Percentiles rank a stretch among this genome's conserved stretches.
Evolutionary conservation across 768 basidiomycete species (phyloP).

Genomic region (Phaffia australis): DNA sequence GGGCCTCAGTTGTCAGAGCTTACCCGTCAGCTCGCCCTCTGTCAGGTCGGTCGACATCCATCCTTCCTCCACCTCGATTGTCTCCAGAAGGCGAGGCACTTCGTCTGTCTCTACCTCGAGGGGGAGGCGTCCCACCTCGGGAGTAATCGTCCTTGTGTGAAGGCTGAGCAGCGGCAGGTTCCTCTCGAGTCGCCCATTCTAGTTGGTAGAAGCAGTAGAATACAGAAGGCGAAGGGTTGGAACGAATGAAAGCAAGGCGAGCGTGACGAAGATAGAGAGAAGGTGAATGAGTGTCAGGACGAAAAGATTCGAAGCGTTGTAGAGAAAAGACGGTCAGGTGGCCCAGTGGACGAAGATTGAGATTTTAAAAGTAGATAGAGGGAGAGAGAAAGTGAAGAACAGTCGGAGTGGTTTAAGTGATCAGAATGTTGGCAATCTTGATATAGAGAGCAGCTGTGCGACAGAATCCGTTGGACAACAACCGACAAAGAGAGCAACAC

Average conservation of each 20-base stretch:
- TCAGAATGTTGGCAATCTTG: too few species aligned
- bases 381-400: too few species aligned
- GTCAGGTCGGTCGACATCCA: conserved; percentile 14
- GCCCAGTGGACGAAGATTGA: too few species aligned
- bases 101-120: conserved; percentile 11
- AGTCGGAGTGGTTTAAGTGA: too few species aligned
- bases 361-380: too few species aligned
- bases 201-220: conserved; percentile 6
- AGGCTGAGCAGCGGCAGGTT: neutral
- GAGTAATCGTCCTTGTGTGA: neutral
- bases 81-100: conserved; percentile 21
- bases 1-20: neutral
- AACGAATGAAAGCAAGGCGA: neutral
- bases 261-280: too few species aligned
- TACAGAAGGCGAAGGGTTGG: neutral
- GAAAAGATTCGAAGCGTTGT: too few species aligned
- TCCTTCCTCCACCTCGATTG: conserved; percentile 18
- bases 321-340: too few species aligned
- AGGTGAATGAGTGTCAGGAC: too few species aligned
- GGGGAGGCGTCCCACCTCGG: neutral
- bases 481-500: too few species aligned
- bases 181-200: neutral
- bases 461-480: too few species aligned
- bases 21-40: conserved; percentile 6
- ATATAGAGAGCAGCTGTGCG: too few species aligned